Evolutionary conservation across 1,284 basidiomycete species (phyloP).

Genomic region (Apiotrichum laibachii): DNA sequence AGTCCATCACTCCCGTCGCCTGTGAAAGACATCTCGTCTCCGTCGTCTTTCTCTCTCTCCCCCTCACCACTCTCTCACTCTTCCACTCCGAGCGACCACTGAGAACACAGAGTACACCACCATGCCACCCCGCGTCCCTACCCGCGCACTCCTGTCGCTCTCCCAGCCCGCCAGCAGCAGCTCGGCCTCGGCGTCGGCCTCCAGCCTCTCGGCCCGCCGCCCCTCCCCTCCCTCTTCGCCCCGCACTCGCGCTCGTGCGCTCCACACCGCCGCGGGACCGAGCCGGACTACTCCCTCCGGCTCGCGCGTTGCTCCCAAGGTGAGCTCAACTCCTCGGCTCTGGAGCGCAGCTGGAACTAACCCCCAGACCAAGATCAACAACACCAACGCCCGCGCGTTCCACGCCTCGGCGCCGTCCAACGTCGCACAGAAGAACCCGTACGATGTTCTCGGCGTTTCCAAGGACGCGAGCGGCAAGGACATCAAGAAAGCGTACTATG

Average conservation of each 20-base stretch:
- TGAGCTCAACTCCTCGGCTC: not conserved
- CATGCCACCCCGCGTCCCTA: conserved; percentile 21
- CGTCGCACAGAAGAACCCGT: conserved; percentile 78
- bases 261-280: conserved; percentile 7
- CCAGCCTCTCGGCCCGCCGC: not conserved
- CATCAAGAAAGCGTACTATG: conserved; percentile 96
- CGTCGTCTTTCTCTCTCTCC: not conserved
- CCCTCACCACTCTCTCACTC: not conserved
- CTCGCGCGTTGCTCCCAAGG: not conserved
- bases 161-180: conserved; percentile 11
- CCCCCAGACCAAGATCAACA: not conserved
- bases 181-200: not conserved
- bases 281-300: not conserved
- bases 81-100: not conserved
- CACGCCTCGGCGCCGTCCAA: conserved; percentile 63
- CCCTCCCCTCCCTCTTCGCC: not conserved
- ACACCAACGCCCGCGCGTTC: conserved; percentile 56
- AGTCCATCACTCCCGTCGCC: not conserved
- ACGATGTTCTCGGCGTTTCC: conserved; percentile 81
- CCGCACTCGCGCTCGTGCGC: not conserved
- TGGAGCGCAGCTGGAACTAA: too few species aligned
- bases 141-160: conserved; percentile 15
- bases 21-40: too few species aligned
- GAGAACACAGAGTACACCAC: not conserved
- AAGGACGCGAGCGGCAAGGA: conserved; percentile 80